phyloP scores from a whole-genome alignment of 179 eudicot species.

The Corrigiola litoralis region DNA sequence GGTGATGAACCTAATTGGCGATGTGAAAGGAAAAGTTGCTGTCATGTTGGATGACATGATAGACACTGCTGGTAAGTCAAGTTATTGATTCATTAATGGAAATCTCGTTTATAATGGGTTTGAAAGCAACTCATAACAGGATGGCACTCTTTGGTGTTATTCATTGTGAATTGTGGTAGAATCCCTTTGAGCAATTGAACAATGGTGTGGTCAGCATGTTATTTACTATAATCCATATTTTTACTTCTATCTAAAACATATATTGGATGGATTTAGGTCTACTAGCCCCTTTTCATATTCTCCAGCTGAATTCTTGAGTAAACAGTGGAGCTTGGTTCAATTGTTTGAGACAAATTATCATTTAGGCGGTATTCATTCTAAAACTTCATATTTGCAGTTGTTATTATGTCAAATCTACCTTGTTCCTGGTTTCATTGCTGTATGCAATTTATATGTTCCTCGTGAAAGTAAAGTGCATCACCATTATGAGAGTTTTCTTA shows the following conservation, averaged over 20 bases:
- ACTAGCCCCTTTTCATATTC: no score
- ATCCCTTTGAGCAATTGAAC: neutral
- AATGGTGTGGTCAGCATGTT: neutral
- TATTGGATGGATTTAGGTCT: neutral
- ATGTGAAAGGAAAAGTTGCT: constrained; percentile 96
- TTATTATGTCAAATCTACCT: neutral
- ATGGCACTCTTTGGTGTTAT: no score
- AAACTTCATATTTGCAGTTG: neutral
- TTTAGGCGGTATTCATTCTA: neutral
- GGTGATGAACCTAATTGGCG: constrained; percentile 99
- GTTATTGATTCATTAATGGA: neutral
- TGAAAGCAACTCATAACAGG: neutral
- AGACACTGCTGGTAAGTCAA: constrained; percentile 85
- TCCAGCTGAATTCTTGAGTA: no score
- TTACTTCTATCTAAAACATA: no score
- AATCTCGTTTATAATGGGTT: neutral
- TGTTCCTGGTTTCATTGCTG: neutral
- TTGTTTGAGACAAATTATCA: no score
- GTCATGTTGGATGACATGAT: constrained; percentile 99
- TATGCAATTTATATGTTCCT: neutral
- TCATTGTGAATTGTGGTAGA: no score
- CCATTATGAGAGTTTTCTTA: neutral
- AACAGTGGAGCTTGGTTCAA: no score
- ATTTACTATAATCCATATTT: no score
- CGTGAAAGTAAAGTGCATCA: neutral